Percentiles rank a stretch among this genome's conserved stretches.
Evolutionary conservation across 164 flowering plant genomes (phyloP).

Genomic region (Sedum album): DNA sequence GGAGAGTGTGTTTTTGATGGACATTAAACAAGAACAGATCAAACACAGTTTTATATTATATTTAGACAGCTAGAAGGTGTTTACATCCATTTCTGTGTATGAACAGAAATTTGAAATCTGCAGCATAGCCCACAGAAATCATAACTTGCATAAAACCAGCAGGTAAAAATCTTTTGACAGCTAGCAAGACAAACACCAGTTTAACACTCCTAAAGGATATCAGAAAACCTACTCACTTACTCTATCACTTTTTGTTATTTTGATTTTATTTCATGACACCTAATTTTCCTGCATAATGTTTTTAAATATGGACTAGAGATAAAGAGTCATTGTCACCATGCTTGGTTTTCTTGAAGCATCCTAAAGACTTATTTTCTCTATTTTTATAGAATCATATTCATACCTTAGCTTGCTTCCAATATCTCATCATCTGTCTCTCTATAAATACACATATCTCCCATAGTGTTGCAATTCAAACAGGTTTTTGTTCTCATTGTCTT

Average conservation of each 20-base stretch:
- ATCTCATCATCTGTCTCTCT: neutral
- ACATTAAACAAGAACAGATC: no score
- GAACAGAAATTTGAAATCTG: neutral
- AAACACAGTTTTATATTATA: no score
- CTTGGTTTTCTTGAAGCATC: neutral
- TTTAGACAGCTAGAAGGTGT: neutral
- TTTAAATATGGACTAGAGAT: neutral
- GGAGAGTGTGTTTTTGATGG: no score
- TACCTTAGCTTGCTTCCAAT: neutral
- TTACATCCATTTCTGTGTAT: neutral
- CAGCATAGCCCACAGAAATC: neutral
- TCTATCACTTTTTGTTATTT: neutral
- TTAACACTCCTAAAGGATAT: neutral
- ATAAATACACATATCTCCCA: neutral
- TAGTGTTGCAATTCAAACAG: neutral
- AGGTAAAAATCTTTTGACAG: slow-evolving; percentile 5
- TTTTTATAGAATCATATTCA: neutral
- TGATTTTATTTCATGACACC: neutral
- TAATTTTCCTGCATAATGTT: neutral
- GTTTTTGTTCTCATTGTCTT: neutral
- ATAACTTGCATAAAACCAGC: neutral
- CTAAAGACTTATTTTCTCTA: neutral
- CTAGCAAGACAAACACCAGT: neutral
- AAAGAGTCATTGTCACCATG: neutral
- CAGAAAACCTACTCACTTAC: neutral